Conservation (phyloP, 2,329 filamentous ascomycete species). For the Erysiphe pulchra region DNA sequence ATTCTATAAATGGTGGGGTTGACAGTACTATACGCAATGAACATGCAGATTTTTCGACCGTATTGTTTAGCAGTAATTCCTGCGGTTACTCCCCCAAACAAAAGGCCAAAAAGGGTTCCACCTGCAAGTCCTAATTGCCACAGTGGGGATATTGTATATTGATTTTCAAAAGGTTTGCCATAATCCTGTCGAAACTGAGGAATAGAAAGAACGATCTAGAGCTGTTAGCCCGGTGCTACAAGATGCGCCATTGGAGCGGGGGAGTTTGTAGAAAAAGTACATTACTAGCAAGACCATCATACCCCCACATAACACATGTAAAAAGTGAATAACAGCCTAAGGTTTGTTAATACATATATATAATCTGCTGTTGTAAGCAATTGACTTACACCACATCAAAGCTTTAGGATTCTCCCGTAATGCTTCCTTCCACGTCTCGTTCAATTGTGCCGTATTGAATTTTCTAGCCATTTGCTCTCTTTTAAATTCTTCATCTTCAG, state of each 20-base stretch:
- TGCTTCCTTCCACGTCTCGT: conserved; percentile 4
- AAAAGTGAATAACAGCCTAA: conserved; percentile 5
- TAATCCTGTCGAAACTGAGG: conserved; percentile 6
- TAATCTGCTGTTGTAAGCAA: not conserved
- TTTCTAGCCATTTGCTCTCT: not conserved
- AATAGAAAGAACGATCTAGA: conserved; percentile 7
- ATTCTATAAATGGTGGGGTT: not conserved
- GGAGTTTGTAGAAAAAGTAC: conserved; percentile 1
- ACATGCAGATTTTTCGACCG: conserved; percentile 6
- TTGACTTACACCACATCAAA: conserved; percentile 5
- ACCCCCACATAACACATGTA: conserved; percentile 8
- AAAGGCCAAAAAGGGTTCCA: conserved; percentile 4
- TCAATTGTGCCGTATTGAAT: conserved; percentile 1
- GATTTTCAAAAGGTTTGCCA: conserved; percentile 2
- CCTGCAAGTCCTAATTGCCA: conserved; percentile 6
- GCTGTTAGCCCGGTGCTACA: not conserved
- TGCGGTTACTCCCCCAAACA: conserved; percentile 5
- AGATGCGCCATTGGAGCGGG: not conserved
- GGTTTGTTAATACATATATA: not conserved
- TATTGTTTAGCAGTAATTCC: conserved; percentile 4
- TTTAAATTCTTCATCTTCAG: no score
- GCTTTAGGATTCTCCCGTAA: conserved; percentile 3
- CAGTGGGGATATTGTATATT: conserved; percentile 5
- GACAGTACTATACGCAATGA: conserved; percentile 4
- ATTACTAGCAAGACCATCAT: conserved; percentile 7